Conservation (phyloP, 2,329 filamentous ascomycete species). For the Diplocarpon mali region DNA sequence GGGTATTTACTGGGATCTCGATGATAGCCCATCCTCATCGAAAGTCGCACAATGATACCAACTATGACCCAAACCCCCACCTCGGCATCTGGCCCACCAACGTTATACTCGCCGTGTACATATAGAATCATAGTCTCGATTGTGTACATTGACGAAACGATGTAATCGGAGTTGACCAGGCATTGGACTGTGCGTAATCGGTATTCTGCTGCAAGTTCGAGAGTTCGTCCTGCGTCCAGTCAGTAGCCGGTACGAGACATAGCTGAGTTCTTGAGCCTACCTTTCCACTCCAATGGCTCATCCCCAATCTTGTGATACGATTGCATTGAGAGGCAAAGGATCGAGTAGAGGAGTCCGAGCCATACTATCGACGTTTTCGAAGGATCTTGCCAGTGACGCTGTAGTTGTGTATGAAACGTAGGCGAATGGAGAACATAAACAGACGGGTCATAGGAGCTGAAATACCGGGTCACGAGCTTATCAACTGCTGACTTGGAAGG, state of each 20-base stretch:
- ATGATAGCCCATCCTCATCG: constrained; percentile 51
- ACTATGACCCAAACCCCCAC: constrained; percentile 37
- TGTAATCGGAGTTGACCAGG: constrained; percentile 65
- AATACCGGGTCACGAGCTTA: constrained; percentile 77
- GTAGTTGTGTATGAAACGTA: constrained; percentile 67
- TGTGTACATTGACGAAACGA: constrained; percentile 60
- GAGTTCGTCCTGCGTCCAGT: constrained; percentile 28
- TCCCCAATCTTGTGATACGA: constrained; percentile 72
- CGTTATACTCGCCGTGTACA: constrained; percentile 63
- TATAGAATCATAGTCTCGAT: constrained; percentile 72
- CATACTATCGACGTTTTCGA: constrained; percentile 65
- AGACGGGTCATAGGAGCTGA: constrained; percentile 67
- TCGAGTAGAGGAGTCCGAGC: constrained; percentile 65
- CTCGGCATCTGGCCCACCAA: constrained; percentile 58
- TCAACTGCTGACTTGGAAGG: constrained; percentile 77
- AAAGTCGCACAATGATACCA: constrained; percentile 41
- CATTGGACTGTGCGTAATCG: constrained; percentile 67
- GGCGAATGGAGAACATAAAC: constrained; percentile 71
- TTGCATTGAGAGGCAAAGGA: constrained; percentile 66
- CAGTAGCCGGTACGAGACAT: constrained; percentile 1
- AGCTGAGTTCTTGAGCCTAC: constrained; percentile 26
- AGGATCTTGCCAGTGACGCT: constrained; percentile 58
- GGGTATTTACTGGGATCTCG: constrained; percentile 67
- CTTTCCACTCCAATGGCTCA: constrained; percentile 67
- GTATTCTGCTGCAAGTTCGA: constrained; percentile 53